A percentile compares a stretch with the other conserved stretches of the same genome.
Conservation (phyloP, 306 rosid genomes). For the Prunus persica region Prunus_persica_NCBIv2 NC_034011.1:4500001-4500500, state of each 20-base stretch:
- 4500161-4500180: conserved; percentile 11
- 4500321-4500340: conserved; percentile 38
- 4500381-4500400: no score
- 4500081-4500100: no score
- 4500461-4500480: no score
- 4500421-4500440: no score
- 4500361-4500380: not conserved
- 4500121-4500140: not conserved
- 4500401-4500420: no score
- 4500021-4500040: no score
- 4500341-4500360: not conserved
- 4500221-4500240: not conserved
- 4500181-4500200: conserved; percentile 44
- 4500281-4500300: conserved; percentile 3
- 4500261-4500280: not conserved
- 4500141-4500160: conserved; percentile 24
- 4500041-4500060: no score
- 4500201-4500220: not conserved
- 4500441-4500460: no score
- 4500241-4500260: not conserved
- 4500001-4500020: no score
- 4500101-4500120: not conserved
- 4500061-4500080: no score
- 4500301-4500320: conserved; percentile 37
- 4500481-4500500: no score